Base-by-base conservation (phyloP, 1,284 basidiomycete species). In the Exobasidium rhododendri region DNA sequence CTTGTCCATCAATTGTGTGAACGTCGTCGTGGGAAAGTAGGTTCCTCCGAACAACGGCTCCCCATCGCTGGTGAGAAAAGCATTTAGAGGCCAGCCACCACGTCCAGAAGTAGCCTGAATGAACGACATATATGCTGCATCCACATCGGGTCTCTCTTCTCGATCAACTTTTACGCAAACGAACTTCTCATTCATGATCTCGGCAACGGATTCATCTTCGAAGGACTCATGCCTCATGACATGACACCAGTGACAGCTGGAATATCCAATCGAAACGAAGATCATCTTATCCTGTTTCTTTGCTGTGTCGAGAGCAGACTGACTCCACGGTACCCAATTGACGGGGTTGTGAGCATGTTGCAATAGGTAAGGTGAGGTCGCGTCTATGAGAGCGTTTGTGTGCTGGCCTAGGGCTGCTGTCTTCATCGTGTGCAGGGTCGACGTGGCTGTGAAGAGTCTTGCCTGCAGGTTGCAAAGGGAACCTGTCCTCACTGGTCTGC, bases 161-260 rank as follows among this genome's bases (percentile, higher is more conserved):
- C 83, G 72, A 64, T 84, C 83, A n/a, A 75, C 68, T 69, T 83
- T 84, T 67, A 84, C 78, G 60, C 83, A 83, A 30, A 84, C 75
- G 61, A 80, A 83, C 65, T 80, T 68, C 46, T 82, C 78, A 66
- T 83, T 83, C 81, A 84, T 82, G 22, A 82, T 68, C 52, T 81
- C 72, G 0, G 83, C 83, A 1, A 81, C 81, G 1, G 79, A 71
- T 29, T 74, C 71, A 63, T 83, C 78, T 59, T 83, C 82, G 62
- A 83, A 84, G 40, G 80, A 82, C 59, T 84, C 83, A 45, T 82
- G 73, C 3, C 75, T 78, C 24, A 80, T 64, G 0, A 79, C 77
- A 65, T 80, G 74, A 61, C 67, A 77, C 77, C 78, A 80, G 55
- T 79, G 77, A 66, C 80, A 81, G 26, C 74, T 70, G 4, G 82